A percentile compares a stretch with the other conserved stretches of the same genome.
Evolutionary conservation across 2,329 filamentous ascomycete species (phyloP).

Genomic region (Pseudogymnoascus pannorum): DNA sequence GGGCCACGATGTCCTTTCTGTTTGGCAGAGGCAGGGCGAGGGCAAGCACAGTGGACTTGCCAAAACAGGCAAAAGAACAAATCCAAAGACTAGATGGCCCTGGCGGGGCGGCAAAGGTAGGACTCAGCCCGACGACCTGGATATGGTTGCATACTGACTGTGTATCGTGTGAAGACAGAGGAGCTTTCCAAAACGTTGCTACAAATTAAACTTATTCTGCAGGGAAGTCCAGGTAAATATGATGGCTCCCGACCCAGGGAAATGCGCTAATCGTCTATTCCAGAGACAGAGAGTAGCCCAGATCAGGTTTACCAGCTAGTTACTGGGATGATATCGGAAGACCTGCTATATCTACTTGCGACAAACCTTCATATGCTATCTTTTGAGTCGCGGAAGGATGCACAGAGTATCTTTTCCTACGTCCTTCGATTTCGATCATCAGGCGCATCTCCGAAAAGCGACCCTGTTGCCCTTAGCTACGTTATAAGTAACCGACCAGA

Average conservation of each 20-base stretch:
- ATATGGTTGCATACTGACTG: constrained; percentile 5
- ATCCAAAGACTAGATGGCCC: constrained; percentile 54
- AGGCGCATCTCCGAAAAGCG: constrained; percentile 55
- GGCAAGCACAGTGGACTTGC: constrained; percentile 52
- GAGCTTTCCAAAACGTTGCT: constrained; percentile 78
- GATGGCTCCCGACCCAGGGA: not conserved
- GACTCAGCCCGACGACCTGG: constrained; percentile 11
- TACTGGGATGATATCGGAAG: constrained; percentile 77
- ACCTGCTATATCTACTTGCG: constrained; percentile 78
- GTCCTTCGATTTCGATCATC: constrained; percentile 82
- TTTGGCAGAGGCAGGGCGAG: constrained; percentile 55
- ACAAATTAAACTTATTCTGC: constrained; percentile 88
- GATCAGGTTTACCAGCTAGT: constrained; percentile 86
- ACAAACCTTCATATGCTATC: constrained; percentile 76
- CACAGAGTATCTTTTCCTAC: constrained; percentile 91
- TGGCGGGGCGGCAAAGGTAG: constrained; percentile 47
- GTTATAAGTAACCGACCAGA: constrained; percentile 81
- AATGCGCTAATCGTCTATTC: constrained; percentile 4
- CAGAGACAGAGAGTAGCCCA: constrained; percentile 78
- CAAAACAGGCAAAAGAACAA: constrained; percentile 51
- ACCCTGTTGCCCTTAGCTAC: constrained; percentile 81
- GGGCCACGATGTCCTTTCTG: constrained; percentile 56
- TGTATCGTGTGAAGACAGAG: constrained; percentile 55
- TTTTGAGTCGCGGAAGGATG: constrained; percentile 94
- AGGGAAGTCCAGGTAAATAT: constrained; percentile 79